Base-by-base conservation (phyloP, 2,329 filamentous ascomycete species). In the Cladophialophora bantiana region DNA sequence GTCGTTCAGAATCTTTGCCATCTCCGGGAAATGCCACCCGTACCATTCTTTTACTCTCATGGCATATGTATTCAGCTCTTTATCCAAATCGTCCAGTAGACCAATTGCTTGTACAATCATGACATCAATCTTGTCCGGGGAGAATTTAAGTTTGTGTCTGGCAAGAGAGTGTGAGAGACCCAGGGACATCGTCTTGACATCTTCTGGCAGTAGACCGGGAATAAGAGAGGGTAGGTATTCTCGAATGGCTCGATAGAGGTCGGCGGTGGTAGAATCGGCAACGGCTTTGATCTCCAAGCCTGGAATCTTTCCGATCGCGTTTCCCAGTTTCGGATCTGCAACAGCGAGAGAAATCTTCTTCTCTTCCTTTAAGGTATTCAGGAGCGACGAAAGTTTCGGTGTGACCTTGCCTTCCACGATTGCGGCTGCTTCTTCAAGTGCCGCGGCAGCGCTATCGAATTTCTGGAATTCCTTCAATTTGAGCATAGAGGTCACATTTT, bases 11-110 rank as follows among this genome's bases (percentile, higher is more conserved):
- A 98, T 97, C 83, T 94, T 94, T 77, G 92, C 94, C 86, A 99
- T 89, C 84, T 99, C 95, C 48, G 95, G 95, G 84, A 98, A 99
- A 82, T 98, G 95, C 95, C 95, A 99, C 76, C 95, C 95, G 78
- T 99, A 99, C 95, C 95, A 99, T 81, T 99, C 95, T 88, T 98
- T 98, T 69, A 97, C 93, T 79, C 95, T 88, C 95, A 99, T 99
- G 71, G 95, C 94, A 78, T 97, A 98, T 74, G 92, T 95, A 84
- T 99, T 99, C 71, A 99, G 85, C 82, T 99, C 95, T 86, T 99
- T 99, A 84, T 99, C 95, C 69, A 99, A 84, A 72, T 99, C 95
- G 78, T 99, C 95, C 55, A 99, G 86, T 59, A 97, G 88, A 71
- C 91, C 90, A 77, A 99, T 95, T 65, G 94, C 94, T 83, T 99